A percentile compares a stretch with the other conserved stretches of the same genome.
phyloP scores from a whole-genome alignment of 2,329 filamentous ascomycete species.

The Hypoxylon sp. region DNA sequence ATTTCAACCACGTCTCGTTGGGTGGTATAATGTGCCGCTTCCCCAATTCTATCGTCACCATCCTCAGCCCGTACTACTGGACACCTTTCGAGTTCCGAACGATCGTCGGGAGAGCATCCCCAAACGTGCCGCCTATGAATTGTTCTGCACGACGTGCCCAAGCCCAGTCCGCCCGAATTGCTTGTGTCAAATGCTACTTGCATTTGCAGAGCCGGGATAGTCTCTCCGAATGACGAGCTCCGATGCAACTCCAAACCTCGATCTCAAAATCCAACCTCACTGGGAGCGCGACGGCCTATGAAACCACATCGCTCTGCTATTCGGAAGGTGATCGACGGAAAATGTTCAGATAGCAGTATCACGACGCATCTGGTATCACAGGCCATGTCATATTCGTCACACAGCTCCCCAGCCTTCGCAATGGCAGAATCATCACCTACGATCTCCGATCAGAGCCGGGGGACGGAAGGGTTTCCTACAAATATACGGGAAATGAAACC shows the following conservation, averaged over 20 bases:
- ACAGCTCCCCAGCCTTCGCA: slow-evolving; percentile 3
- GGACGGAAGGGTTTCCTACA: slow-evolving; percentile 1
- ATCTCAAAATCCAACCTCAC: neutral
- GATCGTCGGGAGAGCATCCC: slow-evolving; percentile 10
- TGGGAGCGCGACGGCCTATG: neutral
- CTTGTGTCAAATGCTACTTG: neutral
- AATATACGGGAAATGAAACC: slow-evolving; percentile 1
- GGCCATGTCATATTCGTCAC: slow-evolving; percentile 5
- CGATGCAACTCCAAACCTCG: neutral
- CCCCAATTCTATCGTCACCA: slow-evolving; percentile 11
- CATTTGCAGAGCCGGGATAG: neutral
- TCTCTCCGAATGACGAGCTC: neutral
- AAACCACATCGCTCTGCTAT: slow-evolving; percentile 2
- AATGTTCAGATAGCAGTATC: slow-evolving; percentile 3
- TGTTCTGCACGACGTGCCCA: neutral
- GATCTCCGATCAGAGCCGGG: neutral
- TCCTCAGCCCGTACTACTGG: slow-evolving; percentile 4
- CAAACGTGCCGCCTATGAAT: neutral
- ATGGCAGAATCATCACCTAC: slow-evolving; percentile 2
- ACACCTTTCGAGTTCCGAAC: slow-evolving; percentile 1
- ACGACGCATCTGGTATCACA: slow-evolving; percentile 10
- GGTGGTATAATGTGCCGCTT: slow-evolving; percentile 15
- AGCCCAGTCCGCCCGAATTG: neutral
- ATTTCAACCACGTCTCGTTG: slow-evolving; percentile 8
- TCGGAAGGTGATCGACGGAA: slow-evolving; percentile 1